These are phyloP conservation scores for Penicillium cosmopolitanum DNA, from an alignment of 495 filamentous ascomycete genomes.

Conservation along the genomic window DNA sequence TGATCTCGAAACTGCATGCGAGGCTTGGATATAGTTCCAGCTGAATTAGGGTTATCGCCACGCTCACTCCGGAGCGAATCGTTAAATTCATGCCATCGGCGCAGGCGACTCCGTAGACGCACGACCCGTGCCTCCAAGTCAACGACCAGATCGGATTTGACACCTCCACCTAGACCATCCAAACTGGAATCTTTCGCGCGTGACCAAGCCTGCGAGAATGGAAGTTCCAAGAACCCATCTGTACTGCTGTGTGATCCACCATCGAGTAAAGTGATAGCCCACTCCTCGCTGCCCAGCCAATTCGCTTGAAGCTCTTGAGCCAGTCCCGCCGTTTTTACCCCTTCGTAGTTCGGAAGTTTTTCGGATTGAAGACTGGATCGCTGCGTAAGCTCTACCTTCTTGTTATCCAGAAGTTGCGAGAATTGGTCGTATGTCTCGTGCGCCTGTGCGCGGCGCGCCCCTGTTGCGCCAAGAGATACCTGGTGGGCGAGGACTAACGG, in stretches of 20 bases:
- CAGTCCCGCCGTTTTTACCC: constrained; percentile 35
- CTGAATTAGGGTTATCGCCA: constrained; percentile 15
- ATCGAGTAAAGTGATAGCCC: constrained; percentile 67
- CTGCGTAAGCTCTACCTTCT: constrained; percentile 48
- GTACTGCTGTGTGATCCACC: constrained; percentile 61
- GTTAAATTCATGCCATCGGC: constrained; percentile 73
- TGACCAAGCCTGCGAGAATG: constrained; percentile 70
- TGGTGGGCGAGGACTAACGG: constrained; percentile 75
- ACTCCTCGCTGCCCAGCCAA: constrained; percentile 74
- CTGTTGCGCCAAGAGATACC: constrained; percentile 56
- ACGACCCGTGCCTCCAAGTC: constrained; percentile 65
- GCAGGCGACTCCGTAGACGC: constrained; percentile 64
- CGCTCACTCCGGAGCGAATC: constrained; percentile 36
- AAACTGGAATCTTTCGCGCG: constrained; percentile 59
- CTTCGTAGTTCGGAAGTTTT: constrained; percentile 34
- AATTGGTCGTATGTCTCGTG: constrained; percentile 63
- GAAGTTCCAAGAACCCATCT: constrained; percentile 64
- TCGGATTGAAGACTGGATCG: constrained; percentile 26
- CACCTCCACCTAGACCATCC: constrained; percentile 48
- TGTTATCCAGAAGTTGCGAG: constrained; percentile 57
- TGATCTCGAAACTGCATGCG: constrained; percentile 40
- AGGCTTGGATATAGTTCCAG: constrained; percentile 13
- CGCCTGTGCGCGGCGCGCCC: constrained; percentile 42
- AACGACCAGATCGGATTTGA: constrained; percentile 48
- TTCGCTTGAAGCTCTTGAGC: constrained; percentile 63